Base-by-base conservation (phyloP, 192 early-diverging fungal genomes). In the Mortierella alpina region DNA sequence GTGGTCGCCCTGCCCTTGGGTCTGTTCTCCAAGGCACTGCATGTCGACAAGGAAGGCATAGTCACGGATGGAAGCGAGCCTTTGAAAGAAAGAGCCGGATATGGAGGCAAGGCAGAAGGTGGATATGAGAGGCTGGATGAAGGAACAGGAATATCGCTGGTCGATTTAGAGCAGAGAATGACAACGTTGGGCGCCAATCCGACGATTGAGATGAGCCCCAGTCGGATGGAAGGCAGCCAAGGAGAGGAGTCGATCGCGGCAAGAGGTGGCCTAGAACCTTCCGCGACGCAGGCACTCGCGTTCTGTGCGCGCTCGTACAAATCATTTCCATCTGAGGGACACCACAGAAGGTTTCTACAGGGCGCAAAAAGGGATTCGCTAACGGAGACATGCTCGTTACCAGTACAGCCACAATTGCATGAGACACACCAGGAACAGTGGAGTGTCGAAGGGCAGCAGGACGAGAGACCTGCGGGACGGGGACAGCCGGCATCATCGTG, bases 1-100 rank as follows among this genome's bases (percentile, higher is more conserved):
- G 86, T 89, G 63, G 74, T 75, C 39, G 77, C 82, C 50, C 52
- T 90, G 72, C 89, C 89, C 8, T 48, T 90, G 13, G 70, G 64
- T 13, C 42, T 80, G 63, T 84, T 81, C 63, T 75, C 77, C 12
- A 61, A 79, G 45, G 70, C 67, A 6, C 53, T 80, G 14, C 69
- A 71, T 22, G 46, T 80, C 18, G 70, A 80, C 39, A 46, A 61
- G 18, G 46, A 80, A 58, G 76, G 76, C 7, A 18, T 68, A 8
- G 76, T 80, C 7, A 80, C 76, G 14, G 64, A 71, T 15, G 65
- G 76, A 45, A 8, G 46, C 46, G 55, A 68, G 41, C 31, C 31
- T 31, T 31, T 3, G 31, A 31, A 53, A 54, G 59, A 60, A 59
- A 15, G 22, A 63, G 46, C 17, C 14, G 39, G 47, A 47, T 7